A percentile compares a stretch with the other conserved stretches of the same genome.
These are phyloP conservation scores for Carex pumila DNA, from an alignment of 176 grass and related monocot genomes.

Conservation along the genomic window DNA sequence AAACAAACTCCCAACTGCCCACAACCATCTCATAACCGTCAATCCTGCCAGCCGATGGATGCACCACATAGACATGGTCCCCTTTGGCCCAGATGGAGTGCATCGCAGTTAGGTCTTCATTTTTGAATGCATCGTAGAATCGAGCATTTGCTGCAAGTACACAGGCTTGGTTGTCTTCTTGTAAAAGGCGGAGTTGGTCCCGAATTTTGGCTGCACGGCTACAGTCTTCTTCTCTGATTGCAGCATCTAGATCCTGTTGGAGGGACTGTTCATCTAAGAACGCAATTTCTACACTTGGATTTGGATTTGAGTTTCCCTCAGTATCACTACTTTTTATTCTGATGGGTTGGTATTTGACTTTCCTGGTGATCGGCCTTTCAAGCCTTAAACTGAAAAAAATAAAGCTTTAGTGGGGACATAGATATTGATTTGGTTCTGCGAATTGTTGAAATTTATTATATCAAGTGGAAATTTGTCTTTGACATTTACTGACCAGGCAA, in stretches of 20 bases:
- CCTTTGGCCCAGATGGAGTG: constrained; percentile 55
- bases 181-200: constrained; percentile 50
- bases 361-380: constrained; percentile 11
- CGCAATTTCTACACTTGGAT: constrained; percentile 28
- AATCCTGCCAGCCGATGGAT: constrained; percentile 56
- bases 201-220: constrained; percentile 38
- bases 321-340: constrained; percentile 58
- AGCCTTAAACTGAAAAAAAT: constrained; percentile 33
- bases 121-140: constrained; percentile 73
- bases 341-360: not conserved
- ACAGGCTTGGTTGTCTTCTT: constrained; percentile 49
- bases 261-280: constrained; percentile 48
- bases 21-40: constrained; percentile 69
- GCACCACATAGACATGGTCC: constrained; percentile 71
- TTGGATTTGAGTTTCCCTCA: constrained; percentile 39
- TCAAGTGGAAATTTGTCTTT: not conserved
- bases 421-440: not conserved
- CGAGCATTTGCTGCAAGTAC: constrained; percentile 46
- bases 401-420: not conserved
- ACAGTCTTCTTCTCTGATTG: constrained; percentile 75
- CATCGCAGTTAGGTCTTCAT: constrained; percentile 59
- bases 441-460: not conserved
- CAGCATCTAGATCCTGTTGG: constrained; percentile 35
- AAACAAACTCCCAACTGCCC: constrained; percentile 91
- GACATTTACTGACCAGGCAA: not conserved